Base-by-base conservation (phyloP, 1,284 basidiomycete genomes). In the Cryptococcus depauperatus region DNA sequence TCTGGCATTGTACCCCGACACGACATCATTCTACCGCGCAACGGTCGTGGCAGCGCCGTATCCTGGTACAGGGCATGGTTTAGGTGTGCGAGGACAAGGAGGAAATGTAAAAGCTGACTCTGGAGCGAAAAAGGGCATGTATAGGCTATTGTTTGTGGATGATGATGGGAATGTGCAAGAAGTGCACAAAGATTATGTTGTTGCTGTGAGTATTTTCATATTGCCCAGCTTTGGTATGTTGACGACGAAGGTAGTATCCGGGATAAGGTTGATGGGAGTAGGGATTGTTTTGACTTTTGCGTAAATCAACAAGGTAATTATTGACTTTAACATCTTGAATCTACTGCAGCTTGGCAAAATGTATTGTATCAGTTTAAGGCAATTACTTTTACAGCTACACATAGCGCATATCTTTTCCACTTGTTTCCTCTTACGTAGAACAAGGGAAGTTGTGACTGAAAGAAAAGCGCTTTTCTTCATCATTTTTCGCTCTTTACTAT, bases 1-100 rank as follows among this genome's bases (percentile, higher is more conserved):
- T 30, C 62, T 75, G 38, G 75, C 69, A 0, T 56, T 74, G 21
- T 76, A 75, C 44, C 75, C 75, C 6, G 75, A 75, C 32, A 76
- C 75, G 7, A 75, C 74, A 0, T 63, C 65, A 0, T 75, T 76
- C 54, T 76, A 76, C 56, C 59, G 61, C 6, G 74, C 73, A 2
- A 64, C 63, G 1, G 70, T 76, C 41, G 52, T 70, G 1, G 46
- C 61, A 1, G 52, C 64, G 0, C 64, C 68, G 0, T 38, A 60
- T 11, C 56, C 60, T 8, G 58, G 59, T 0, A 60, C 58, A 10
- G 57, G 63, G 14, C 52, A 57, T 44, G 57, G 63, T 21, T 48
- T 55, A 16, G 46, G 55, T 26, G 41, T 56, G 19, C 44, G 25
- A 13, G 35, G 16, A 19, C 34, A 42, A 16, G 38, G 50, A 18